phyloP scores from a whole-genome alignment of 2,329 filamentous ascomycete species.

The Emergomyces pasteurianus region DNA sequence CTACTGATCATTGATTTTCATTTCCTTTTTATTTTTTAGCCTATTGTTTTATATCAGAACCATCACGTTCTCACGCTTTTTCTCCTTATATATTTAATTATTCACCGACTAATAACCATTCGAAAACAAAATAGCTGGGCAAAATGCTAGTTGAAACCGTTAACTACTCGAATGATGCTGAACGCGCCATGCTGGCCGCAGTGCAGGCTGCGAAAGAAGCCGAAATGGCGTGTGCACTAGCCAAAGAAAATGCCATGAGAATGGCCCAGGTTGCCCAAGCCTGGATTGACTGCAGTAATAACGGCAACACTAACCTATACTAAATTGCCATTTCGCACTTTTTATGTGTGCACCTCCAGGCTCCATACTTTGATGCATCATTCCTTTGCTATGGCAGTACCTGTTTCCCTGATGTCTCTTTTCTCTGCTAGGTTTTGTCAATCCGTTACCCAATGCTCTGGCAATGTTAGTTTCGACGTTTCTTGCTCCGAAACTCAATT shows the following conservation, averaged over 20 bases:
- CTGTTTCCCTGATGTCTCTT: not conserved
- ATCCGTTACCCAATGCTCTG: not conserved
- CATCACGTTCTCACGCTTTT: not conserved
- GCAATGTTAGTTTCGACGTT: not conserved
- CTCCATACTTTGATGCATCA: not conserved
- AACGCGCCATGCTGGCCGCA: conserved; percentile 13
- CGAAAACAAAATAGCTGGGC: conserved; percentile 6
- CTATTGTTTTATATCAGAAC: too few relatives aligned
- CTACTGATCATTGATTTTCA: not conserved
- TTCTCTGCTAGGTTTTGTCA: not conserved
- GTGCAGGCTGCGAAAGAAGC: conserved; percentile 14
- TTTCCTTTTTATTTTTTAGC: too few relatives aligned
- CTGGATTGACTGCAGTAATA: not conserved
- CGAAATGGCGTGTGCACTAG: conserved; percentile 12
- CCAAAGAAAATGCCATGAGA: conserved; percentile 12
- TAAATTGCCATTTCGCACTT: not conserved
- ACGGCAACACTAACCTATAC: not conserved
- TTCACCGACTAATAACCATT: not conserved
- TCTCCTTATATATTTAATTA: not conserved
- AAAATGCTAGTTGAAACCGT: conserved; percentile 13
- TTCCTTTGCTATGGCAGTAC: too few relatives aligned
- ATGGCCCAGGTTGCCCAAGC: conserved; percentile 9
- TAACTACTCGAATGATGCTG: conserved; percentile 14
- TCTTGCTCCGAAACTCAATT: not conserved
- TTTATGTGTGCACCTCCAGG: not conserved